Conservation (phyloP, 441 rosid genomes). For the Francoa sonchifolia region DNA sequence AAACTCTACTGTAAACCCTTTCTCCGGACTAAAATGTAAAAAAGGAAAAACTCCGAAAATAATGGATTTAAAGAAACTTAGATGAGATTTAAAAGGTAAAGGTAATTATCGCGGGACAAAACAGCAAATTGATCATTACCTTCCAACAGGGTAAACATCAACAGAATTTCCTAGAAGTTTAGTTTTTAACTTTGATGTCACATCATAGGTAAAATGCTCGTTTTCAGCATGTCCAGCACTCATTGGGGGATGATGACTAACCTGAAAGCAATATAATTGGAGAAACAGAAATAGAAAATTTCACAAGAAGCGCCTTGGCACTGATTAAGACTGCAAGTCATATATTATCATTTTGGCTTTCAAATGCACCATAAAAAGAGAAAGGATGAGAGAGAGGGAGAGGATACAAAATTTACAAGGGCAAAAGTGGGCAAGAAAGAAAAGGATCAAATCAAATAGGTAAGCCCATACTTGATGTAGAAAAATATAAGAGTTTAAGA, state of each 20-base stretch:
- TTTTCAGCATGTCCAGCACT: constrained; percentile 96
- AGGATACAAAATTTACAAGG: too few species aligned
- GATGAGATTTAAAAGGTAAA: too few species aligned
- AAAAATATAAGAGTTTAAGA: background rate
- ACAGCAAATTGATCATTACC: constrained; percentile 27
- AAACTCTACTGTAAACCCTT: too few species aligned
- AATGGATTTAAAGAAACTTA: too few species aligned
- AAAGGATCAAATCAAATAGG: background rate
- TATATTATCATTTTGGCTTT: too few species aligned
- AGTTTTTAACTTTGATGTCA: constrained; percentile 86
- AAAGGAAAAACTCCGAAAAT: too few species aligned
- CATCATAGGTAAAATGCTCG: constrained; percentile 80
- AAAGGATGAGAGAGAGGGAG: too few species aligned
- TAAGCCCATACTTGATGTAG: background rate
- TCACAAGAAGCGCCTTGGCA: too few species aligned
- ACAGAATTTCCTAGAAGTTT: constrained; percentile 84
- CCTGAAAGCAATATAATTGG: constrained; percentile 30
- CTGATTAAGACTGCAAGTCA: too few species aligned
- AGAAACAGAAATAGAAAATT: too few species aligned
- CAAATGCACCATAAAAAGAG: too few species aligned
- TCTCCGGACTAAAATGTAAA: too few species aligned
- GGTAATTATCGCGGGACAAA: background rate
- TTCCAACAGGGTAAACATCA: constrained; percentile 92
- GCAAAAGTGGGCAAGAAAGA: constrained; percentile 3
- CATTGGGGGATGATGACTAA: constrained; percentile 95